phyloP scores from a whole-genome alignment of 2,329 filamentous ascomycete genomes.

The Microsporum canis region DNA sequence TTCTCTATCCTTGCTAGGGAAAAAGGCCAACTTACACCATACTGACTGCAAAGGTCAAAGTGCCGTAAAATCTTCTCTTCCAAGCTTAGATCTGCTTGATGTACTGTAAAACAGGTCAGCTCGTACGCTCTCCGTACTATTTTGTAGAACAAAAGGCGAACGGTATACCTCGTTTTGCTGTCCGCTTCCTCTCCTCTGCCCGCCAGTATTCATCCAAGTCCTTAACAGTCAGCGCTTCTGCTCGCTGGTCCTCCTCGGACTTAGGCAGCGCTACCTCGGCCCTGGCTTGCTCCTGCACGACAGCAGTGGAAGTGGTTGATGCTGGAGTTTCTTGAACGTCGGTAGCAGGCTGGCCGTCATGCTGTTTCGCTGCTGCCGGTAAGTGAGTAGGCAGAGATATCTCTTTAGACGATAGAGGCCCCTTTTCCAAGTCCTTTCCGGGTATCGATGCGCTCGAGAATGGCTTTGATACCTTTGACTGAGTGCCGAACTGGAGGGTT shows the following conservation, averaged over 20 bases:
- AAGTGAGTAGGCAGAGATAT: background rate
- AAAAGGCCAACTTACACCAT: conserved; percentile 57
- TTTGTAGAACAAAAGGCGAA: background rate
- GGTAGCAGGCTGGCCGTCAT: background rate
- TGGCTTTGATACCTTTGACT: conserved; percentile 49
- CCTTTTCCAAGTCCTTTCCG: background rate
- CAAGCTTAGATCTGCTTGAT: conserved; percentile 60
- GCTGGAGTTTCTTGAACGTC: conserved; percentile 10
- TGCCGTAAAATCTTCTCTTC: conserved; percentile 81
- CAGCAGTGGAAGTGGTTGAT: conserved; percentile 27
- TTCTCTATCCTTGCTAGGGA: background rate
- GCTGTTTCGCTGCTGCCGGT: conserved; percentile 7
- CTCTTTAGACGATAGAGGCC: conserved; percentile 4
- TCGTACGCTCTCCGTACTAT: background rate
- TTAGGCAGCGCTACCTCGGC: conserved; percentile 28
- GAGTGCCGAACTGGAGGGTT: conserved; percentile 52
- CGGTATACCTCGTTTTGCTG: conserved; percentile 45
- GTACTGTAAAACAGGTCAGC: conserved; percentile 40
- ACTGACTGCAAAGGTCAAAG: conserved; percentile 86
- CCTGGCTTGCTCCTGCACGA: conserved; percentile 39
- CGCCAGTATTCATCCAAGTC: conserved; percentile 72
- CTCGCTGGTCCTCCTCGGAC: conserved; percentile 33
- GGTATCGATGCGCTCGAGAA: conserved; percentile 13
- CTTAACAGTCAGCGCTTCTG: conserved; percentile 53
- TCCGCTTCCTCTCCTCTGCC: conserved; percentile 55